These are phyloP conservation scores for Baeospora myosura DNA, from an alignment of 1,284 basidiomycete genomes.

Conservation along the genomic window DNA sequence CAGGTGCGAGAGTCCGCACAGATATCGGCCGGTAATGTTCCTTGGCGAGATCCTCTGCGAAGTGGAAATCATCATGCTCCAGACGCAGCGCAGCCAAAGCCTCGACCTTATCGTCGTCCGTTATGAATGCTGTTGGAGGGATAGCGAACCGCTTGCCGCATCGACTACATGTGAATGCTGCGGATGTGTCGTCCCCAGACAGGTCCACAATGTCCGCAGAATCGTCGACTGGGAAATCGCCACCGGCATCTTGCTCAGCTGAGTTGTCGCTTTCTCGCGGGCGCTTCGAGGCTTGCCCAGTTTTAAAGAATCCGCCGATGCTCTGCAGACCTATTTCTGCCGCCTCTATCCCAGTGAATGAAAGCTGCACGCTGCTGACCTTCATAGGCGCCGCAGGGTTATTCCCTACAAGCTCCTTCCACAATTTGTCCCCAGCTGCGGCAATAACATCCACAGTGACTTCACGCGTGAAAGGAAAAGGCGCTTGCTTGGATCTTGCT, in stretches of 20 bases:
- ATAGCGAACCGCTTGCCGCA: constrained; percentile 42
- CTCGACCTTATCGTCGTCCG: constrained; percentile 23
- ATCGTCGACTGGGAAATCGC: no score
- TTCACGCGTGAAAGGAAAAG: constrained; percentile 74
- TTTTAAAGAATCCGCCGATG: constrained; percentile 79
- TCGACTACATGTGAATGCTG: constrained; percentile 43
- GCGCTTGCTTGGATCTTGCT: constrained; percentile 69
- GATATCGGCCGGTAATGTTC: constrained; percentile 18
- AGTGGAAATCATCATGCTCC: constrained; percentile 85
- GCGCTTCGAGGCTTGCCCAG: constrained; percentile 24
- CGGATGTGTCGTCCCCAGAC: no score
- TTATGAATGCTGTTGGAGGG: constrained; percentile 13
- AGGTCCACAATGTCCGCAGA: no score
- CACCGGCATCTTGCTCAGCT: background rate
- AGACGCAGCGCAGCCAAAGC: constrained; percentile 43
- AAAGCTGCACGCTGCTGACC: constrained; percentile 69
- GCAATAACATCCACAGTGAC: constrained; percentile 75
- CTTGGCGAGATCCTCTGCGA: constrained; percentile 67
- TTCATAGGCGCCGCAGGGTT: constrained; percentile 44
- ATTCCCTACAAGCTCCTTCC: constrained; percentile 75
- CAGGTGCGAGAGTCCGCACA: constrained; percentile 9
- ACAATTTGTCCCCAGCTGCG: constrained; percentile 74
- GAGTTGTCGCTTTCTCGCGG: constrained; percentile 21
- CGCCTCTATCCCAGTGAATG: constrained; percentile 78
- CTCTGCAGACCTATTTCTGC: constrained; percentile 78